Conservation (phyloP, 352 stramenopile genomes). For the Pythium phragmiticola region DNA sequence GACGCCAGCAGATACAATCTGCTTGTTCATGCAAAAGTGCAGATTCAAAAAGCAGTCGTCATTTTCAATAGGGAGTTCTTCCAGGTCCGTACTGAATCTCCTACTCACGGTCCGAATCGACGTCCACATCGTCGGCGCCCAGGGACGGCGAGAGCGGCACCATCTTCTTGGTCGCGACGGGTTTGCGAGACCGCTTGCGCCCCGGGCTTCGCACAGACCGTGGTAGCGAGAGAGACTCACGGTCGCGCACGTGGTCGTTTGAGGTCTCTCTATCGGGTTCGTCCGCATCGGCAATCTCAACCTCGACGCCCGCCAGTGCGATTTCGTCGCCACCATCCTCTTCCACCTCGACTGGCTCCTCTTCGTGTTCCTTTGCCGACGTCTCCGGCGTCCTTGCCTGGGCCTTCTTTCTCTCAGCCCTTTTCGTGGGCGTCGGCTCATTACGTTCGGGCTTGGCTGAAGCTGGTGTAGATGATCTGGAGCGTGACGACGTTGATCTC, state of each 20-base stretch:
- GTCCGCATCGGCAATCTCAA: background rate
- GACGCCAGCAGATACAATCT: no score
- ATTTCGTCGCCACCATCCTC: background rate
- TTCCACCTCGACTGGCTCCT: background rate
- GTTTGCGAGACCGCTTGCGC: slow-evolving; percentile 26
- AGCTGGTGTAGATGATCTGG: background rate
- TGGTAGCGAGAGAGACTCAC: slow-evolving; percentile 8
- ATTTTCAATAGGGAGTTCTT: no score
- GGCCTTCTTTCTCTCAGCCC: slow-evolving; percentile 6
- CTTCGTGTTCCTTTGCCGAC: background rate
- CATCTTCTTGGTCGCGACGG: slow-evolving; percentile 15
- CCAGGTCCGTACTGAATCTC: no score
- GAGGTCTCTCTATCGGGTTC: background rate
- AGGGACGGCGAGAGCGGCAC: slow-evolving; percentile 7
- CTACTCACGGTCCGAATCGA: slow-evolving; percentile 14
- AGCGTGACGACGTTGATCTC: background rate
- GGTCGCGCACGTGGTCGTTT: background rate
- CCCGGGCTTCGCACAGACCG: background rate
- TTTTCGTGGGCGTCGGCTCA: background rate
- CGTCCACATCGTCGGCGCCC: background rate
- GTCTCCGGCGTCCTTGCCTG: slow-evolving; percentile 2
- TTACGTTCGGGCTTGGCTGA: background rate
- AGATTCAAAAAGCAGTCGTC: no score
- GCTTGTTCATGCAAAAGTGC: no score
- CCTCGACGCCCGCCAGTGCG: background rate